Evolutionary conservation across 2,329 filamentous ascomycete genomes (phyloP).

Genomic region (Ceratocystis papillata): DNA sequence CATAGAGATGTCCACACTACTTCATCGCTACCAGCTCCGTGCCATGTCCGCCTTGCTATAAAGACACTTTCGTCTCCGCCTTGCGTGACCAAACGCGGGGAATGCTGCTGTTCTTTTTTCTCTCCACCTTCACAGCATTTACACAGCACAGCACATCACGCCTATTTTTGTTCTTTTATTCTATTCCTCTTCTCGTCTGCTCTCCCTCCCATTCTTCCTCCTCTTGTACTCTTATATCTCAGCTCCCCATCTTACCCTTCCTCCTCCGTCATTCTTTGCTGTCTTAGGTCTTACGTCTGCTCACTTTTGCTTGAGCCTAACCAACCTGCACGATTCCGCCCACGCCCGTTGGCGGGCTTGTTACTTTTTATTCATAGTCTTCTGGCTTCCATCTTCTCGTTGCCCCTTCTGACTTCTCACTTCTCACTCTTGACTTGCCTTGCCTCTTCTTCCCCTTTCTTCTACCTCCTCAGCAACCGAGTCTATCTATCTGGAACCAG

Average conservation of each 20-base stretch:
- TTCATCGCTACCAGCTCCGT: too few species aligned
- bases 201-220: background rate
- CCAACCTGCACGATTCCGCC: too few species aligned
- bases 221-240: background rate
- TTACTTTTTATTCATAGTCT: too few species aligned
- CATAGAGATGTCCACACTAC: background rate
- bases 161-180: background rate
- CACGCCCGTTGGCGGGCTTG: too few species aligned
- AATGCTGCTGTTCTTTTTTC: background rate
- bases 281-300: background rate
- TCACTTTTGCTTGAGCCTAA: too few species aligned
- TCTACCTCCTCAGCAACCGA: background rate
- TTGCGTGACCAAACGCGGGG: background rate
- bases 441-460: background rate
- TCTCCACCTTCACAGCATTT: background rate
- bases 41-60: background rate
- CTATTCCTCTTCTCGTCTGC: background rate
- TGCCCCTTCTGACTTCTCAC: background rate
- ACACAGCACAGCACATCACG: background rate
- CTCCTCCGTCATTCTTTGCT: background rate
- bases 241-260: background rate
- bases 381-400: background rate
- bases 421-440: background rate
- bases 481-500: background rate
- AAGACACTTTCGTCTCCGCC: constrained; percentile 1